Percentiles rank a stretch among this genome's conserved stretches.
phyloP scores from a whole-genome alignment of 495 filamentous ascomycete species.

The Glutinoglossum americanum region DNA sequence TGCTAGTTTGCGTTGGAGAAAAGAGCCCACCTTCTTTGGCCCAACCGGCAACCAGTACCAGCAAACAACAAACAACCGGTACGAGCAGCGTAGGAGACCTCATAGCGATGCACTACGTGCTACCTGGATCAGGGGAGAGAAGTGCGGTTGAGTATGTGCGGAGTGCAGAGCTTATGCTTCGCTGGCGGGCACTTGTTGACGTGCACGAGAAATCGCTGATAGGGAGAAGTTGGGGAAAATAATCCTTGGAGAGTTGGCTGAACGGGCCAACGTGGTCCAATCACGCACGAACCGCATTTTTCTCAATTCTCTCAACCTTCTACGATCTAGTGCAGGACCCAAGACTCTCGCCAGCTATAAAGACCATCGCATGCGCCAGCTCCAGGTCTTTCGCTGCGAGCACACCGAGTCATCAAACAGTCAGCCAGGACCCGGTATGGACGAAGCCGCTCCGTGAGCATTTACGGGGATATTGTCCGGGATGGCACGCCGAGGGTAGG shows the following conservation, averaged over 20 bases:
- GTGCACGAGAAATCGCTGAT: neutral
- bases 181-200: neutral
- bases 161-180: neutral
- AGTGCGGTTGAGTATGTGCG: neutral
- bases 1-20: too few species aligned
- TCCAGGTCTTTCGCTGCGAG: neutral
- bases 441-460: too few species aligned
- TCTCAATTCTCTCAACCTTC: neutral
- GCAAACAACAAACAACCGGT: neutral
- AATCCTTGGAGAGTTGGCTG: neutral
- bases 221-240: neutral
- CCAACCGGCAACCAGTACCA: conserved; percentile 42
- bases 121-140: neutral
- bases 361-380: neutral
- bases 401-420: too few species aligned
- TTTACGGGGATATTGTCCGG: too few species aligned
- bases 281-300: neutral
- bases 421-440: too few species aligned
- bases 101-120: neutral
- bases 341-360: neutral
- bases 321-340: neutral
- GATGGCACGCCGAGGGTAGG: too few species aligned
- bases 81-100: neutral
- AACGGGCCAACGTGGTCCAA: neutral
- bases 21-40: conserved; percentile 47